A percentile compares a stretch with the other conserved stretches of the same genome.
Conservation (phyloP, 768 basidiomycete genomes). For the Tricholoma sp. region DNA sequence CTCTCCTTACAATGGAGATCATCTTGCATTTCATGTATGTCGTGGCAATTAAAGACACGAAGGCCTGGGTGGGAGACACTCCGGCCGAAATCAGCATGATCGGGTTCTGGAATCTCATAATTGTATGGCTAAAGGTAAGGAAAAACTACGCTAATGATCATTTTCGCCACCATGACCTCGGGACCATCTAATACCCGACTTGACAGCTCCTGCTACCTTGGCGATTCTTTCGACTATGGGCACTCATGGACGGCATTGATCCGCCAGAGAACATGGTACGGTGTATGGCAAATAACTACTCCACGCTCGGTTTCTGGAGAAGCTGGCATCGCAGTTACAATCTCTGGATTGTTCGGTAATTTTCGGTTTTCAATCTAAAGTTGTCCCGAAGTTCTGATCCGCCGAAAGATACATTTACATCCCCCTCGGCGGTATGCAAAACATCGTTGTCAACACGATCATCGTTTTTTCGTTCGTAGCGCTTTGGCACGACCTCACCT, state of each 20-base stretch:
- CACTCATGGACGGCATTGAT: conserved; percentile 81
- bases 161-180: not conserved
- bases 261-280: conserved; percentile 98
- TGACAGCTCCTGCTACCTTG: conserved; percentile 87
- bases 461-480: conserved; percentile 96
- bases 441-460: conserved; percentile 54
- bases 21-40: conserved; percentile 95
- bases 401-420: conserved; percentile 83
- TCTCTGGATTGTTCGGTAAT: conserved; percentile 85
- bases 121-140: conserved; percentile 92
- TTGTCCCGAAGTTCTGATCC: not conserved
- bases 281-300: conserved; percentile 98
- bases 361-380: not conserved
- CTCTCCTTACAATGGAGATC: conserved; percentile 82
- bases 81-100: conserved; percentile 86
- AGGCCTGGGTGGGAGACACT: conserved; percentile 75
- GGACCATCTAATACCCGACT: not conserved
- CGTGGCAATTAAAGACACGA: conserved; percentile 89
- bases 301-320: conserved; percentile 88
- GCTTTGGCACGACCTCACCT: conserved; percentile 93
- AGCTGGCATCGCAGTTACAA: conserved; percentile 98
- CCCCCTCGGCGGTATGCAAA: conserved; percentile 73
- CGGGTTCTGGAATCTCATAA: conserved; percentile 94
- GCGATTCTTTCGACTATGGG: conserved; percentile 97
- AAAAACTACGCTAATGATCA: conserved; percentile 9